Base-by-base conservation (phyloP, 768 basidiomycete genomes). In the Pulveroboletus sp. region DNA sequence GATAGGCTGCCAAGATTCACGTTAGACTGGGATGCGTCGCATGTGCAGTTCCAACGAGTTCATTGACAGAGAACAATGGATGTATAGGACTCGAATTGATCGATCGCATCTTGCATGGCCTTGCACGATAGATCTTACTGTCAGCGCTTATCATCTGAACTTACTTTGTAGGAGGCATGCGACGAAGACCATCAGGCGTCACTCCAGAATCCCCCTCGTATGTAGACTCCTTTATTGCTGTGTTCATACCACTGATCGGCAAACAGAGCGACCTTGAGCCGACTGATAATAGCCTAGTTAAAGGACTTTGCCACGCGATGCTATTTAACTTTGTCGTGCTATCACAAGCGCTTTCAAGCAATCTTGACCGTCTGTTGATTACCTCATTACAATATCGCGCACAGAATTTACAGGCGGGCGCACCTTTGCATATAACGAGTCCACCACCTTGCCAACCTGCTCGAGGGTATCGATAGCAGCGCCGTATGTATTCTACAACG, bases 381-480 rank as follows among this genome's bases (percentile, higher is more conserved):
- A 49, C 23, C 12, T 37, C 20, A 39, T 44, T 16, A 49, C 40
- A 3, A 36, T 9, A 17, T 2, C 11, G 31, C 6, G 27, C 14
- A 6, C 45, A 5, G 24, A 41, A 24, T 29, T 10, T 3, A 5
- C 20, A 17, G 4, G 13, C 6, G 19, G 41, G 38, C 65, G 16
- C 49, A 77, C 84, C 81, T 97, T 95, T 13, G 88, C 90, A 61
- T 95, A 97, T 50, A 97, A 66, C 44, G 87, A 87, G 56, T 93
- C 89, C 6, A 99, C 94, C n/a, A 97, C 92, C 59, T 94, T 92
- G 35, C 87, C 83, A 0, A 97, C 86, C 62, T 97, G 87, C 61
- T 82, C 89, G 50, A 97, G 73, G 11, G 94, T 97, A 42, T 90
- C 81, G 50, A 98, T 87, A 11, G 92, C 91, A 4, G 90, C 84